Percentiles rank a stretch among this genome's conserved stretches.
Conservation (phyloP, 83 land plant genomes). For the Picea engelmannii region DNA sequence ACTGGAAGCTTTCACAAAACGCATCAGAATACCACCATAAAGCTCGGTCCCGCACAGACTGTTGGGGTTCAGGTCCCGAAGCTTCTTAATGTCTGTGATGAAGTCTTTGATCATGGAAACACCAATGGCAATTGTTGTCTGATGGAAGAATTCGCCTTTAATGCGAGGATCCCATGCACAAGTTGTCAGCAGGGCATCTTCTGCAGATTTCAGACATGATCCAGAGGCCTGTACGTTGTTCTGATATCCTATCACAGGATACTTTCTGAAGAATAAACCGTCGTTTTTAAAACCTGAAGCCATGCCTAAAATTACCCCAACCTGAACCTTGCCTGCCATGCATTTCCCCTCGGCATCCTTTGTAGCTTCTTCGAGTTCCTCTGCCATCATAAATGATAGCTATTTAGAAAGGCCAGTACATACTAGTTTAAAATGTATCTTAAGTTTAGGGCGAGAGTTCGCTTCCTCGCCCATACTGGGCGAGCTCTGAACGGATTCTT, state of each 20-base stretch:
- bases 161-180: slow-evolving; percentile 49
- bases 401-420: too few species aligned
- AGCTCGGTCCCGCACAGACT: slow-evolving; percentile 40
- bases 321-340: not conserved
- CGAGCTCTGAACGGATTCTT: too few species aligned
- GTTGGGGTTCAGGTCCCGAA: slow-evolving; percentile 28
- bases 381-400: too few species aligned
- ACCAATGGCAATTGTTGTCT: slow-evolving; percentile 23
- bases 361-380: too few species aligned
- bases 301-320: not conserved
- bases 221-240: slow-evolving; percentile 28
- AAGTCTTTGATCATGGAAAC: slow-evolving; percentile 17
- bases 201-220: slow-evolving; percentile 16
- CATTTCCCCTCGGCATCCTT: too few species aligned
- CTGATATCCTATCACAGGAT: slow-evolving; percentile 47
- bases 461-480: too few species aligned
- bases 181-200: slow-evolving; percentile 9
- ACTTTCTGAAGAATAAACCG: slow-evolving; percentile 23
- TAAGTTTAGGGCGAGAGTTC: too few species aligned
- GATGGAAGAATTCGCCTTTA: slow-evolving; percentile 26
- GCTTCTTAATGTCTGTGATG: slow-evolving; percentile 39
- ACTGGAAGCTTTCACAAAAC: slow-evolving; percentile 34
- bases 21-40: slow-evolving; percentile 44
- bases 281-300: slow-evolving; percentile 34
- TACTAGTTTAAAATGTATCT: too few species aligned